A percentile compares a stretch with the other conserved stretches of the same genome.
Evolutionary conservation across 208 protist species (phyloP).

Genomic region (Acanthamoeba polyphaga): DNA sequence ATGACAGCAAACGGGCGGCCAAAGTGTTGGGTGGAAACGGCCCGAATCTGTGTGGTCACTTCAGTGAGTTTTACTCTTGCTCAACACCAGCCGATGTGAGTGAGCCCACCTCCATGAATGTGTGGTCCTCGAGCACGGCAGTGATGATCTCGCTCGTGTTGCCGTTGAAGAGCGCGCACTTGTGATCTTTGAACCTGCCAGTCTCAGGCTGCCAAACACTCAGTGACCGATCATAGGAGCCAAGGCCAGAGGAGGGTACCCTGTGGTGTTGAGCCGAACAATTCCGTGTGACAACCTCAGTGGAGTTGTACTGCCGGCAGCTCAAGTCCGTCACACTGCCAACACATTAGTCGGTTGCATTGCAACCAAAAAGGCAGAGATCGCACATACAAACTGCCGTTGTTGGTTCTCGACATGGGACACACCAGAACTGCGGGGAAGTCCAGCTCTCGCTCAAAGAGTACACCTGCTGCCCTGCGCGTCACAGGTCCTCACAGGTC

Average conservation of each 20-base stretch:
- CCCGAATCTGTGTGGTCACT: too few species aligned
- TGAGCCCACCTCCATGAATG: background rate
- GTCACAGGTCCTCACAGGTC: background rate
- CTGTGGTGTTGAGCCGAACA: too few species aligned
- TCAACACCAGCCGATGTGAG: background rate
- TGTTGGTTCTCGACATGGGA: background rate
- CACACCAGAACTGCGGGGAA: background rate
- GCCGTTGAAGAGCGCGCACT: slow-evolving; percentile 3
- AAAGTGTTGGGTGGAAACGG: background rate
- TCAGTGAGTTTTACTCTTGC: background rate
- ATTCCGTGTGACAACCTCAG: too few species aligned
- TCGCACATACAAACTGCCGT: background rate
- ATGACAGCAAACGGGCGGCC: background rate
- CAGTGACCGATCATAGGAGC: too few species aligned
- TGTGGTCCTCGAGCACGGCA: background rate
- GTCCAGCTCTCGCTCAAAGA: background rate
- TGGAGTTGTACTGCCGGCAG: too few species aligned
- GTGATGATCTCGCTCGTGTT: background rate
- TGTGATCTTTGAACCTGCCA: background rate
- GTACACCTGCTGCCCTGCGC: background rate
- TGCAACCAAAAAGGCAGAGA: too few species aligned
- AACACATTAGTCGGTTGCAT: too few species aligned
- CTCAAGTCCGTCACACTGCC: too few species aligned
- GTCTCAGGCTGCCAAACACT: background rate
- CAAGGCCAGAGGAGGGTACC: too few species aligned